Evolutionary conservation across 371 early-diverging fungal genomes (phyloP), one percentile per base, ranked within the genome.

Genomic region (Dichotomocladium elegans): DNA sequence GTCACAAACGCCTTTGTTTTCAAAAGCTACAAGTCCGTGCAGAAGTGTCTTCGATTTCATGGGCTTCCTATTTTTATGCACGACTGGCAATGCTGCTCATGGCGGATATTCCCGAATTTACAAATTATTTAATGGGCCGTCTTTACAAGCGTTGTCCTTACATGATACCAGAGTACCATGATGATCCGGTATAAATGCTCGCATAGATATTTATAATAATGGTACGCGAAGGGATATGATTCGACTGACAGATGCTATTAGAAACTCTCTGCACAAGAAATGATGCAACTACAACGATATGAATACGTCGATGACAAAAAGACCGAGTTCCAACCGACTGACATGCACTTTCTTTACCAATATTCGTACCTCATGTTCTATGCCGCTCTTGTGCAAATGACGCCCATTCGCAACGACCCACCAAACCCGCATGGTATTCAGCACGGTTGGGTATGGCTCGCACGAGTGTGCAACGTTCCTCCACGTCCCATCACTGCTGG

Each of bases 71-170:
- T 53, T 89, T 90, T 11, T 62, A 91, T 3, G 94, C 89, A 0
- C 68, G 85, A 10, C 72, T 90, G 3, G 64, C 80, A 7, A 83
- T 89, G 27, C 53, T 88, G 37, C 51, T 93, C 2, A 77, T 77
- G 49, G 64, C 70, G 2, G 58, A 63, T 1, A 83, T 89, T 33
- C 81, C 87, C 17, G 70, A 64, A 24, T 82, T 94, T 24, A 37
- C 68, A 12, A 81, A 83, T 6, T 80, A 91, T 33, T 55, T 94
- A n/a, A 64, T 92, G 45, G 85, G 86, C 8, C 77, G 92, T 7
- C 59, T 94, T 31, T 68, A 79, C 41, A 91, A 91, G 53, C 81
- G 88, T 34, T 93, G 94, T 53, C 88, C 87, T 1, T 90, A 86
- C 51, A 57, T 89, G 5, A 77, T 88, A 7, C 94, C 94, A 0